Conservation (phyloP, 768 basidiomycete genomes). For the Termitomyces sp. region DNA sequence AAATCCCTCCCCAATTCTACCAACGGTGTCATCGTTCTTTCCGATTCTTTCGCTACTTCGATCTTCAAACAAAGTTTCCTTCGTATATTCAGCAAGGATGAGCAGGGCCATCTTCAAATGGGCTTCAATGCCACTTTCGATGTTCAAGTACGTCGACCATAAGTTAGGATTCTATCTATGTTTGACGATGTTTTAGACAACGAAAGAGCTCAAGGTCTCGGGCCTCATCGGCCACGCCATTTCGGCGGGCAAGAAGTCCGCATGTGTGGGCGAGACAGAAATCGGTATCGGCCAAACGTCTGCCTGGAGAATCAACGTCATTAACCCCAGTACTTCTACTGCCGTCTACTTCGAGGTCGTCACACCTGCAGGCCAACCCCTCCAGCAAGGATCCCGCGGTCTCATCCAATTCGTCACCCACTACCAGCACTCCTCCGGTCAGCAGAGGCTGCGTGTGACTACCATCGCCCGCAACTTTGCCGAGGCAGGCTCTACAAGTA, state of each 20-base stretch:
- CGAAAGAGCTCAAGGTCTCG: slow-evolving; percentile 97
- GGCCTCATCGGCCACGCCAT: slow-evolving; percentile 98
- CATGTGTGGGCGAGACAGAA: slow-evolving; percentile 97
- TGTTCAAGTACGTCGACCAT: slow-evolving; percentile 65
- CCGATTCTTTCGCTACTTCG: slow-evolving; percentile 95
- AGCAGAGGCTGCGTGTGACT: slow-evolving; percentile 93
- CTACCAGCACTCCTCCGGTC: slow-evolving; percentile 96
- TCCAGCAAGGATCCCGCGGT: slow-evolving; percentile 87
- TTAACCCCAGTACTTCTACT: slow-evolving; percentile 83
- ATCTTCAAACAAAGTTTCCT: slow-evolving; percentile 99
- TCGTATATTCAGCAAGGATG: slow-evolving; percentile 89
- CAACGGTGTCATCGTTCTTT: slow-evolving; percentile 93
- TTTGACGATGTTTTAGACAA: slow-evolving; percentile 57
- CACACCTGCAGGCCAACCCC: slow-evolving; percentile 91
- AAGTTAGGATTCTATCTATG: background rate
- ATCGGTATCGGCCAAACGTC: slow-evolving; percentile 99
- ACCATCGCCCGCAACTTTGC: slow-evolving; percentile 98
- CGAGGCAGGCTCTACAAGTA: slow-evolving; percentile 92
- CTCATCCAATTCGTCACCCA: slow-evolving; percentile 98
- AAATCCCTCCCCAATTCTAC: slow-evolving; percentile 93
- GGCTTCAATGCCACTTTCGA: slow-evolving; percentile 99
- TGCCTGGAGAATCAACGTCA: slow-evolving; percentile 94
- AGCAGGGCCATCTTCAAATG: slow-evolving; percentile 90
- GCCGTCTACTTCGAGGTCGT: slow-evolving; percentile 99
- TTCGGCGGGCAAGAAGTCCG: slow-evolving; percentile 95